Conservation (phyloP, 495 filamentous ascomycete species). For the Xylaria cubensis region DNA sequence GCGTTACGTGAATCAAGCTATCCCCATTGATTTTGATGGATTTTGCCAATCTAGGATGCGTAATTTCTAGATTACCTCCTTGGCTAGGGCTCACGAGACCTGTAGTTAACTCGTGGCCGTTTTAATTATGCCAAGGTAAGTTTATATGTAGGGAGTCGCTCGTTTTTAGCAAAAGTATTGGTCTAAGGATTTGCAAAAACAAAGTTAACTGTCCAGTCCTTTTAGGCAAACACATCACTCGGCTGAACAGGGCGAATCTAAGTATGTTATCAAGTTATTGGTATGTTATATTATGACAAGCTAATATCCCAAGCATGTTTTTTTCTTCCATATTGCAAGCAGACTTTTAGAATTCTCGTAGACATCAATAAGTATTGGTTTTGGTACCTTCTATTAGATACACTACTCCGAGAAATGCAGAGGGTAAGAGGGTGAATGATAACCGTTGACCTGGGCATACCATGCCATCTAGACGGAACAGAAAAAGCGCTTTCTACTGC, state of each 20-base stretch:
- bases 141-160: too few species aligned
- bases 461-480: constrained; percentile 2
- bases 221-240: background rate
- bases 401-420: background rate
- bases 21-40: too few species aligned
- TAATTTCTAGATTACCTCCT: too few species aligned
- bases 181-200: too few species aligned
- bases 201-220: too few species aligned
- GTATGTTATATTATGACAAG: background rate
- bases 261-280: background rate
- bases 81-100: too few species aligned
- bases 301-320: background rate
- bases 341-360: background rate
- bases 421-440: background rate
- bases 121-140: too few species aligned
- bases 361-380: background rate
- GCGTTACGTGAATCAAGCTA: too few species aligned
- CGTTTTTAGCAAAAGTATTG: too few species aligned
- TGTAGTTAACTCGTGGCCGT: too few species aligned
- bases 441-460: background rate
- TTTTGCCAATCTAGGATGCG: too few species aligned
- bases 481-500: constrained; percentile 7
- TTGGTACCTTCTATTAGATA: constrained; percentile 8
- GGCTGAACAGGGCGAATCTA: background rate
- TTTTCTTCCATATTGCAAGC: background rate